These are phyloP conservation scores for Allodekkera sacchari DNA, from an alignment of 805 yeast genomes.

Conservation along the genomic window DNA sequence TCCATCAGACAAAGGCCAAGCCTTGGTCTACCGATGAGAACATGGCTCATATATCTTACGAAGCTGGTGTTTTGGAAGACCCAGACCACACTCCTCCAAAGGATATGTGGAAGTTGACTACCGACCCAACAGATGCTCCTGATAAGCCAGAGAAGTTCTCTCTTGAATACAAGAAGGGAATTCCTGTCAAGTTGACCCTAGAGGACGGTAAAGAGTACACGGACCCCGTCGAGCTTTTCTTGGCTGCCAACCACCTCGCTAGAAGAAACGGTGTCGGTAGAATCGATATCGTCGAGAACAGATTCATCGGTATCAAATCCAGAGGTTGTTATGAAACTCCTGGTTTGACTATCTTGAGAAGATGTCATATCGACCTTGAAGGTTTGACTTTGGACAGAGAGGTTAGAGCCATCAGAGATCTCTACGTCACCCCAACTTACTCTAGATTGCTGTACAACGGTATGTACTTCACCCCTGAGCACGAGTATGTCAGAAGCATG, in stretches of 20 bases:
- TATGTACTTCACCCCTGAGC: constrained; percentile 96
- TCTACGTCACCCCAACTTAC: constrained; percentile 88
- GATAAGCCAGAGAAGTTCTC: constrained; percentile 83
- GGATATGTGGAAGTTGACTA: constrained; percentile 99
- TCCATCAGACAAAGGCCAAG: constrained; percentile 94
- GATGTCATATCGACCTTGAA: constrained; percentile 92
- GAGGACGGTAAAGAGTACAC: constrained; percentile 53
- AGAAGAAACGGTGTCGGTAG: constrained; percentile 99
- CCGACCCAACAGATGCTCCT: constrained; percentile 95
- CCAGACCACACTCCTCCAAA: constrained; percentile 99
- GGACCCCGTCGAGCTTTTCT: constrained; percentile 86
- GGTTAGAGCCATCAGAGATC: constrained; percentile 94
- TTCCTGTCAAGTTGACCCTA: constrained; percentile 74
- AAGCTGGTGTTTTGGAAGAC: constrained; percentile 98
- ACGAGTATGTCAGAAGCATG: constrained; percentile 91
- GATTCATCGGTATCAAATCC: constrained; percentile 97
- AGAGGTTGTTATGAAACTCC: constrained; percentile 99
- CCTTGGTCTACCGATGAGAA: constrained; percentile 99
- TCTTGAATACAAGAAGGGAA: constrained; percentile 75
- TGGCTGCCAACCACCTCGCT: constrained; percentile 88
- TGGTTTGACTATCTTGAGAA: constrained; percentile 89
- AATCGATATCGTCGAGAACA: constrained; percentile 97
- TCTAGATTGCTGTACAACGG: constrained; percentile 92
- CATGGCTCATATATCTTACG: constrained; percentile 97
- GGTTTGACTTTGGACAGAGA: constrained; percentile 97